Evolutionary conservation across 108 stramenopile genomes (phyloP).

Genomic region (Nitzschia palea): DNA sequence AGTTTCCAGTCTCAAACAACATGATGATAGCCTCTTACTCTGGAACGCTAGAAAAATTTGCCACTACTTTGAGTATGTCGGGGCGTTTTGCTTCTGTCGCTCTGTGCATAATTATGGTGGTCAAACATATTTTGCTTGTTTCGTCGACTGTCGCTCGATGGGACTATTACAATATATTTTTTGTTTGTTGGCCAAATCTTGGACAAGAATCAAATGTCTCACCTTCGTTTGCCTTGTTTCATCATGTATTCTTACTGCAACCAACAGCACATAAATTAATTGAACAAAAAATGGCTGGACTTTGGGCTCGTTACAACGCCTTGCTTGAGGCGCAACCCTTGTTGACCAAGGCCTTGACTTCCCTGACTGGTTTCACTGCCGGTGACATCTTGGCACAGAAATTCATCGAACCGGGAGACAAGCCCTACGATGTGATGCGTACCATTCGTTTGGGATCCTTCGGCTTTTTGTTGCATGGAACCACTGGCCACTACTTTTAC

Average conservation of each 20-base stretch:
- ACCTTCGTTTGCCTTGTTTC: background rate
- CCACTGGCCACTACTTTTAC: conserved; percentile 96
- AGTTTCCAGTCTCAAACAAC: conserved; percentile 13
- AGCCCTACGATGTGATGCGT: conserved; percentile 89
- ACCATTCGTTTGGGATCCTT: conserved; percentile 90
- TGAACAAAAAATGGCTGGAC: conserved; percentile 39
- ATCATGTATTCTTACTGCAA: background rate
- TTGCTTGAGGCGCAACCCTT: conserved; percentile 86
- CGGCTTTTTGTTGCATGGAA: conserved; percentile 93
- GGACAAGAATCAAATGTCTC: background rate
- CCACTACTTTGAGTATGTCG: conserved; percentile 55
- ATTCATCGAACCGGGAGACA: conserved; percentile 82
- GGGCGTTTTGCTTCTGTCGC: conserved; percentile 19
- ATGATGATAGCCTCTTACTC: conserved; percentile 52
- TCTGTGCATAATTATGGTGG: conserved; percentile 43
- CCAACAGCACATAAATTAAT: background rate
- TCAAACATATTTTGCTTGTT: conserved; percentile 14
- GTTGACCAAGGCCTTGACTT: conserved; percentile 82
- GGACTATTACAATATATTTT: background rate
- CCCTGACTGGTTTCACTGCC: conserved; percentile 84
- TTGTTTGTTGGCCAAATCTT: too few relatives aligned
- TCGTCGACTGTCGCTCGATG: background rate
- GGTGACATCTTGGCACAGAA: conserved; percentile 93
- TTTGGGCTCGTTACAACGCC: conserved; percentile 90
- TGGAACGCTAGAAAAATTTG: conserved; percentile 46